Percentiles rank a stretch among this genome's conserved stretches.
Conservation (phyloP, 352 stramenopile genomes). For the Paralagenidium karlingii region DNA sequence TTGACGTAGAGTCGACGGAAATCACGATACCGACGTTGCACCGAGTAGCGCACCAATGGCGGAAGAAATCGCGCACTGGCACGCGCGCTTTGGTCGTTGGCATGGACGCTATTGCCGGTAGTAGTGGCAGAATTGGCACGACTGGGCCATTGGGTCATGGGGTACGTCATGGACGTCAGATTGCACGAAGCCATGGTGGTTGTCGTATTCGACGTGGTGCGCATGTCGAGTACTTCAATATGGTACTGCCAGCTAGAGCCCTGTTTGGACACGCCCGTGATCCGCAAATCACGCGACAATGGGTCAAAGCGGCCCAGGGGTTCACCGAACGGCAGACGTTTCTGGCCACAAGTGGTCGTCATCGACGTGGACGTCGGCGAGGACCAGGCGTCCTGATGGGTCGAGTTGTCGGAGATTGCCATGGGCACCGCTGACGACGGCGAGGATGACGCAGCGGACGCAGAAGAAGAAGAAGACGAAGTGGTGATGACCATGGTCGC, state of each 20-base stretch:
- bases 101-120: too few relatives aligned
- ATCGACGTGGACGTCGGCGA: too few relatives aligned
- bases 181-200: background rate
- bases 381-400: too few relatives aligned
- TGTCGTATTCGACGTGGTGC: background rate
- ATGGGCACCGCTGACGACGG: too few relatives aligned
- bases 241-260: constrained; percentile 64
- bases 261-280: constrained; percentile 59
- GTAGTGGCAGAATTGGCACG: background rate
- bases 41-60: constrained; percentile 64
- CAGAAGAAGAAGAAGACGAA: too few relatives aligned
- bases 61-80: too few relatives aligned
- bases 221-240: constrained; percentile 57
- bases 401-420: too few relatives aligned
- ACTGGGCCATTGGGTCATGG: constrained; percentile 2
- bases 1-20: constrained; percentile 53
- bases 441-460: too few relatives aligned
- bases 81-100: constrained; percentile 9
- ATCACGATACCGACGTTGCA: constrained; percentile 68
- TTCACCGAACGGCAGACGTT: too few relatives aligned
- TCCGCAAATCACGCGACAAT: constrained; percentile 54
- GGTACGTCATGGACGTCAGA: background rate
- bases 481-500: too few relatives aligned
- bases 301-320: too few relatives aligned
- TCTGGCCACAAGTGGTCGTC: too few relatives aligned